phyloP scores from a whole-genome alignment of 2,329 filamentous ascomycete genomes.

The Sclerotinia borealis region DNA sequence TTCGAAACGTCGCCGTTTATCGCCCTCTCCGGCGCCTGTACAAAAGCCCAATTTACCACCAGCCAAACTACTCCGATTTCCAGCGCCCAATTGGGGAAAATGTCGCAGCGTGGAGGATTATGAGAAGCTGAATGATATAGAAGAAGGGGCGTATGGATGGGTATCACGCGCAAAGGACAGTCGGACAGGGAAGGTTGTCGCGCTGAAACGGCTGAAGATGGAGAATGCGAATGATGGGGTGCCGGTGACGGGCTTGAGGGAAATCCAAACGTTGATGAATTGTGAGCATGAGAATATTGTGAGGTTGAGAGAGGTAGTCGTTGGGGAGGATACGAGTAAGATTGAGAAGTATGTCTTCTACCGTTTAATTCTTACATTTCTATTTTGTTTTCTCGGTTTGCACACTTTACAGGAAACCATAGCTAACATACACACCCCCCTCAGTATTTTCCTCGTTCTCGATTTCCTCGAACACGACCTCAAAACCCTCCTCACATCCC shows the following conservation, averaged over 20 bases:
- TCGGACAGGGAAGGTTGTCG: conserved; percentile 72
- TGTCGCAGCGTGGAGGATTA: conserved; percentile 80
- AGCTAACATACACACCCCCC: conserved; percentile 16
- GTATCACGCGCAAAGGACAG: conserved; percentile 78
- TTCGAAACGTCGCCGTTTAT: conserved; percentile 55
- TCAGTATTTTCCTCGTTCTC: conserved; percentile 86
- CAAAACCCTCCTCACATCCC: conserved; percentile 85
- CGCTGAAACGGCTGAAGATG: conserved; percentile 89
- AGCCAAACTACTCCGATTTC: conserved; percentile 64
- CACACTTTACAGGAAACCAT: not conserved
- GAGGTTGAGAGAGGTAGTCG: conserved; percentile 73
- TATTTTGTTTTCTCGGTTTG: not conserved
- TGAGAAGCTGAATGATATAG: conserved; percentile 91
- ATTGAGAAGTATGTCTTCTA: conserved; percentile 46
- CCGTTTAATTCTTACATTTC: conserved; percentile 10
- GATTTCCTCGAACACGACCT: conserved; percentile 97
- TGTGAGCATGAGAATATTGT: conserved; percentile 81
- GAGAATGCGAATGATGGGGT: conserved; percentile 67
- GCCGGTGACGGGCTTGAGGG: conserved; percentile 84
- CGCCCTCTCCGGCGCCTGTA: conserved; percentile 23
- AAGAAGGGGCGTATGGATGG: conserved; percentile 94
- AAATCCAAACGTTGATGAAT: conserved; percentile 85
- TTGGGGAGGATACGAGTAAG: conserved; percentile 54
- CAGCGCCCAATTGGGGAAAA: conserved; percentile 58
- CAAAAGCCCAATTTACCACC: conserved; percentile 34